phyloP scores from a whole-genome alignment of 768 basidiomycete genomes.

The Leucocoprinus leucothites region DNA sequence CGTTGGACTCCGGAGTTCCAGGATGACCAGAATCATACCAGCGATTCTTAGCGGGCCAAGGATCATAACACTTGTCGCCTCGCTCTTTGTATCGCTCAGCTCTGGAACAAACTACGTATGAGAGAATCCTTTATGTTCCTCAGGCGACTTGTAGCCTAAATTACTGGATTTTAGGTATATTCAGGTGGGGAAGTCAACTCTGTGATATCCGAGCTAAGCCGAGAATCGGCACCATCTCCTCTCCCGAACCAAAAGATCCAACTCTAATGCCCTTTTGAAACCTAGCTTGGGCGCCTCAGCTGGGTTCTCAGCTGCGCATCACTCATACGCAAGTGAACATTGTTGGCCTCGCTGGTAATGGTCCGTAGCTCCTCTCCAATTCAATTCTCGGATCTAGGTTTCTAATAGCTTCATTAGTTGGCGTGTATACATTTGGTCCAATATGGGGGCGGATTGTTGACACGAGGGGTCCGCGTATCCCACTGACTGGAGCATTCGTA shows the following conservation, averaged over 20 bases:
- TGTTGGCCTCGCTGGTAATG: constrained; percentile 75
- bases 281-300: constrained; percentile 87
- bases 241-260: no score
- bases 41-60: constrained; percentile 36
- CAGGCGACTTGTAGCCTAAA: neutral
- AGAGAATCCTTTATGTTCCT: neutral
- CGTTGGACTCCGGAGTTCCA: constrained; percentile 6
- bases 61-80: constrained; percentile 47
- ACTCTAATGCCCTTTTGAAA: neutral
- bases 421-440: constrained; percentile 75
- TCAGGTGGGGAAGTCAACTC: constrained; percentile 34
- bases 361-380: constrained; percentile 35
- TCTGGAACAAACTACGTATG: constrained; percentile 75
- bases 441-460: constrained; percentile 82
- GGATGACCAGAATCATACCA: constrained; percentile 22
- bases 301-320: constrained; percentile 71
- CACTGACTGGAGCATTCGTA: constrained; percentile 55
- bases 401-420: constrained; percentile 41
- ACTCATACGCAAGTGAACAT: constrained; percentile 81
- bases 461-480: constrained; percentile 63
- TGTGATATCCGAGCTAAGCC: no score
- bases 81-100: constrained; percentile 56
- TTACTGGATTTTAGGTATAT: constrained; percentile 28
- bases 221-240: no score
- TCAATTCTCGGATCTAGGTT: neutral